Evolutionary conservation across 225 moss, liverwort and hornwort genomes (phyloP).

Genomic region (Anthoceros angustus): DNA sequence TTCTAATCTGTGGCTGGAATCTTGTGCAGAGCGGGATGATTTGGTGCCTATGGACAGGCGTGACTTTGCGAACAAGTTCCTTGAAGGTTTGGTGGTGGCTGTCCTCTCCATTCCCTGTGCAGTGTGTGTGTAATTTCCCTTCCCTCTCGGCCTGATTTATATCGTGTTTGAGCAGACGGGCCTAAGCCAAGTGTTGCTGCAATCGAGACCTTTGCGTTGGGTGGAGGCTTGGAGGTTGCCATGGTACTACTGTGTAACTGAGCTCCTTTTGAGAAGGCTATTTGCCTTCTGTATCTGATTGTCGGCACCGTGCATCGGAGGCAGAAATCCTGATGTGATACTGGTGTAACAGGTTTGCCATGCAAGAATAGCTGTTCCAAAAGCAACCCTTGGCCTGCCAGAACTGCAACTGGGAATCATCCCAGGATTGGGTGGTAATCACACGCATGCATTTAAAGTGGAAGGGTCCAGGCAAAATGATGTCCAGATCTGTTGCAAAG

Average conservation of each 20-base stretch:
- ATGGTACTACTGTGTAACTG: slow-evolving; percentile 36
- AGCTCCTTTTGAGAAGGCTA: background rate
- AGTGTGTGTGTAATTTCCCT: background rate
- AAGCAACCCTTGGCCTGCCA: slow-evolving; percentile 58
- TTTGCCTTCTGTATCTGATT: background rate
- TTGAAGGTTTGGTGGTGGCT: slow-evolving; percentile 52
- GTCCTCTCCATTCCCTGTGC: background rate
- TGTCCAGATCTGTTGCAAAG: background rate
- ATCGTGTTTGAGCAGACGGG: slow-evolving; percentile 30
- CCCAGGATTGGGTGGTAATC: slow-evolving; percentile 75
- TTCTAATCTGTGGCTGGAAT: background rate
- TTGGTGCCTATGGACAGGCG: slow-evolving; percentile 16
- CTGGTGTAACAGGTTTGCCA: slow-evolving; percentile 47
- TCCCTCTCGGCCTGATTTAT: slow-evolving; percentile 6
- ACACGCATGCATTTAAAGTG: background rate
- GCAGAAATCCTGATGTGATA: background rate
- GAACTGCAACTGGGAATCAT: slow-evolving; percentile 84
- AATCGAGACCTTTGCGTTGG: slow-evolving; percentile 75
- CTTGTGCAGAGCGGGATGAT: slow-evolving; percentile 15
- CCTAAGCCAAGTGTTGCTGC: slow-evolving; percentile 83
- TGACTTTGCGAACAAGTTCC: slow-evolving; percentile 36
- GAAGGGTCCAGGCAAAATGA: background rate
- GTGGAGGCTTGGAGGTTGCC: slow-evolving; percentile 80
- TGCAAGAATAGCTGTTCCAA: slow-evolving; percentile 60
- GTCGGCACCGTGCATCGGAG: background rate